These are phyloP conservation scores for Escallonia rubra DNA, from an alignment of 129 eudicot genomes.

Conservation along the genomic window DNA sequence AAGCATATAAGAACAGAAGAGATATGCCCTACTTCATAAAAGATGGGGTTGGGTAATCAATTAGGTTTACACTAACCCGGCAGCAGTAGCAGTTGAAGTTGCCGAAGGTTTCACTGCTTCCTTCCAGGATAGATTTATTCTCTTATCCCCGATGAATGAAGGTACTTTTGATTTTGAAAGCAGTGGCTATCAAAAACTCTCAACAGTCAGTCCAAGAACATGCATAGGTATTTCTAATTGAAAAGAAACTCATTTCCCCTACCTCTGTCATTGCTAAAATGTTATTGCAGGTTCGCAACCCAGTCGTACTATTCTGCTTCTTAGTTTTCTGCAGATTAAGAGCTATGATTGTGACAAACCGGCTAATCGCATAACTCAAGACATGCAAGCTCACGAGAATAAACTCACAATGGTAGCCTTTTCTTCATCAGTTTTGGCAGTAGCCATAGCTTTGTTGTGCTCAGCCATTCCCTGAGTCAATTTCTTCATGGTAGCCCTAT, in stretches of 20 bases:
- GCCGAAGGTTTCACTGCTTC: conserved; percentile 56
- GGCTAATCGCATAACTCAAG: neutral
- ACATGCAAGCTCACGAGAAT: neutral
- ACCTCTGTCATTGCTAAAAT: conserved; percentile 94
- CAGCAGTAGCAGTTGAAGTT: conserved; percentile 33
- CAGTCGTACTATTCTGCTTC: conserved; percentile 81
- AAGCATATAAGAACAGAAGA: too few relatives aligned
- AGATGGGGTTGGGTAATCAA: too few relatives aligned
- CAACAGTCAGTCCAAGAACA: conserved; percentile 8
- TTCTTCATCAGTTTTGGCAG: conserved; percentile 67
- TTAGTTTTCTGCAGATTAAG: conserved; percentile 64
- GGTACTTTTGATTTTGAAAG: conserved; percentile 81
- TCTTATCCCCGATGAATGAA: conserved; percentile 84
- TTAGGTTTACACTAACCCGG: conserved; percentile 43
- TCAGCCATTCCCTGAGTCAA: conserved; percentile 86
- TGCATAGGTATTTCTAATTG: conserved; percentile 4
- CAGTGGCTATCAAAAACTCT: conserved; percentile 32
- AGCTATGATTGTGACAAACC: neutral
- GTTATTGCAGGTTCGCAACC: conserved; percentile 89
- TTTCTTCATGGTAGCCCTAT: conserved; percentile 74
- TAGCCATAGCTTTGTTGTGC: conserved; percentile 66
- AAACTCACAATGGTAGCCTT: conserved; percentile 69
- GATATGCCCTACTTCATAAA: too few relatives aligned
- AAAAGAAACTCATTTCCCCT: neutral
- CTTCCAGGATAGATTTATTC: conserved; percentile 81